Conservation (phyloP, 169 alveolate species). For the Plasmodium malariae region DNA sequence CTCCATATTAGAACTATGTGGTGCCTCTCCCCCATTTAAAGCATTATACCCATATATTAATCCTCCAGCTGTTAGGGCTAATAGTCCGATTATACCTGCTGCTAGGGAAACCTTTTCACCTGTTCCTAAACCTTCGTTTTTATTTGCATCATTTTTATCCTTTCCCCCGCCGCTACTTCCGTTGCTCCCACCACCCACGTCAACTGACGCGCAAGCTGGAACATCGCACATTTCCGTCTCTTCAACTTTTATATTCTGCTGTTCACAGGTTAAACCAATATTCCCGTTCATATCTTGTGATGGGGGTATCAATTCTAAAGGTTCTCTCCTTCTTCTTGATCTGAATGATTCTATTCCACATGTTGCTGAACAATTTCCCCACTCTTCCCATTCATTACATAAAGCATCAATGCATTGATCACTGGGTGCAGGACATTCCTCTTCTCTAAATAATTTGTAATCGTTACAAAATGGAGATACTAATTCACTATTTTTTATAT, state of each 20-base stretch:
- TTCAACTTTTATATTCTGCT: slow-evolving; percentile 53
- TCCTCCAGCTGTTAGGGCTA: slow-evolving; percentile 54
- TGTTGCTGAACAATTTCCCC: slow-evolving; percentile 71
- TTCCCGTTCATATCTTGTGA: slow-evolving; percentile 61
- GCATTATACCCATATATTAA: slow-evolving; percentile 60
- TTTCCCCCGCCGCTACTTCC: background rate
- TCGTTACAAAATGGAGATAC: slow-evolving; percentile 47
- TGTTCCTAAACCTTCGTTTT: slow-evolving; percentile 40
- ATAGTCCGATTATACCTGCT: slow-evolving; percentile 62
- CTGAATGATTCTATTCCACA: slow-evolving; percentile 47
- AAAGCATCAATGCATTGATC: slow-evolving; percentile 50
- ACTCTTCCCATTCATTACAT: slow-evolving; percentile 75
- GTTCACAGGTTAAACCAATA: slow-evolving; percentile 65
- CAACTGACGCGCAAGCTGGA: slow-evolving; percentile 30
- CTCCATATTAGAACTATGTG: slow-evolving; percentile 70
- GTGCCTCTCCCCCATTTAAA: slow-evolving; percentile 60
- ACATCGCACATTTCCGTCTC: slow-evolving; percentile 46
- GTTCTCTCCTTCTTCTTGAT: slow-evolving; percentile 51
- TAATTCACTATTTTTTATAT: background rate
- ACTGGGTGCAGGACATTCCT: slow-evolving; percentile 46
- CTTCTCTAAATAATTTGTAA: slow-evolving; percentile 50
- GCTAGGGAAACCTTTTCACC: slow-evolving; percentile 67
- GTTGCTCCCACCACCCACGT: background rate
- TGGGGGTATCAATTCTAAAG: slow-evolving; percentile 62
- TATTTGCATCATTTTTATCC: background rate